Evolutionary conservation across 2,329 filamentous ascomycete species (phyloP), one percentile per base, ranked within the genome.

Genomic region (Colletotrichum camelliae): DNA sequence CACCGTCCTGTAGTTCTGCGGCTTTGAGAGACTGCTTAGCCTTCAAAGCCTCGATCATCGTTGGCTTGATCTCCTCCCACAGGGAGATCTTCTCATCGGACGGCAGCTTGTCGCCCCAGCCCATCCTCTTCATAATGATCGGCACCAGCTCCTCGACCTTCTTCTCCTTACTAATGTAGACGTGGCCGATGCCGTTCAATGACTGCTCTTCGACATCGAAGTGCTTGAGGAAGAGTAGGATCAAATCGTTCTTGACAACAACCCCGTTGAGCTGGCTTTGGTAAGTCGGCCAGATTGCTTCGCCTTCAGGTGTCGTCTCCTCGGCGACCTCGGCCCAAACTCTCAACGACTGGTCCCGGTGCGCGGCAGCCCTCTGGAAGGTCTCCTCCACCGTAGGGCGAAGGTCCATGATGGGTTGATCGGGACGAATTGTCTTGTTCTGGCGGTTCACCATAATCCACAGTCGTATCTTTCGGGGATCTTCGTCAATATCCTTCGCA

Each of bases 361-460:
- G 87, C 18, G 93, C 87, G 2, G 88, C 85, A 5, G 89, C 87
- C 55, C 89, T 86, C 15, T 84, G 82, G 78, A 87, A 91, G 0
- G 88, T 87, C 74, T 98, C 96, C 79, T 96, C 94, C 16, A 97
- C 88, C 0, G 93, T 96, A 83, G 95, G 94, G 7, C 93, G 90
- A 3, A 92, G 86, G 81, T 98, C 96, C 82, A 91, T 91, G 65
- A 99, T 92, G 0, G 96, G 95, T 74, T 95, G 93, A 82, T 99
- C 97, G 0, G 97, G 97, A 21, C 97, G 92, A 48, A 95, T 94
- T 0, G 97, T 99, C 85, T 98, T 98, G 83, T 99, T 99, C 84
- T 99, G 97, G 13, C 97, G 94, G 82, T 98, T 98, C 2, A 99
- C 97, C 96, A 99, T 98, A 70, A 95, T 92, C 97, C 97, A 99